These are phyloP conservation scores for Quercus cerris DNA, from an alignment of 306 rosid genomes.

Conservation along the genomic window DNA sequence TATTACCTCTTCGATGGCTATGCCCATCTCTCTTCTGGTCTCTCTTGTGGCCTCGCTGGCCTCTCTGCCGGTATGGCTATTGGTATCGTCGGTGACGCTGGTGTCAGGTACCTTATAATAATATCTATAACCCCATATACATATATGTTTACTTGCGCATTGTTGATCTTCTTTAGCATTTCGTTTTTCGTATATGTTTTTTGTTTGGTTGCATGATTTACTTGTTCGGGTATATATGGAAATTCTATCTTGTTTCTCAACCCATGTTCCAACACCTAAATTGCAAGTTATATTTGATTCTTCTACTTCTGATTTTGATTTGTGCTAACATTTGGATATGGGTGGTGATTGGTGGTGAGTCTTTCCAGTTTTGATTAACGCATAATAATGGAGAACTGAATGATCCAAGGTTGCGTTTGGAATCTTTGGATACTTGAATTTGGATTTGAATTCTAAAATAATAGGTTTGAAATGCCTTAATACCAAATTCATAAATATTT, in stretches of 20 bases:
- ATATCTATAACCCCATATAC: background rate
- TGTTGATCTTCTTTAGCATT: background rate
- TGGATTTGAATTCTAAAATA: no score
- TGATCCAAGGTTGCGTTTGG: background rate
- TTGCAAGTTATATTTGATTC: background rate
- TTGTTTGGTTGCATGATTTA: background rate
- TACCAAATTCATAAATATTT: no score
- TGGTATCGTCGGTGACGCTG: conserved; percentile 65
- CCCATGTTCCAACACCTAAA: background rate
- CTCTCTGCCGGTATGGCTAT: conserved; percentile 67
- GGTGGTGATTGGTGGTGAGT: background rate
- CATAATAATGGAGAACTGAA: background rate
- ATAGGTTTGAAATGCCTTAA: no score
- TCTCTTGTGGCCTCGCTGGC: conserved; percentile 61
- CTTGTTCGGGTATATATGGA: background rate
- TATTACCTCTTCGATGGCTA: conserved; percentile 61
- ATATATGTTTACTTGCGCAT: background rate
- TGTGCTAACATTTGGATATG: background rate
- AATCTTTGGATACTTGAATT: no score
- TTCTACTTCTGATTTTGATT: background rate
- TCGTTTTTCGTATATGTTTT: background rate
- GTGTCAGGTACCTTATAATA: conserved; percentile 36
- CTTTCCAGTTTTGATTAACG: background rate
- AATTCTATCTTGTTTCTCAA: background rate
- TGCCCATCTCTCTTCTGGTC: conserved; percentile 60